Evolutionary conservation across 306 rosid genomes (phyloP).

Genomic region (Lotus japonicus): DNA sequence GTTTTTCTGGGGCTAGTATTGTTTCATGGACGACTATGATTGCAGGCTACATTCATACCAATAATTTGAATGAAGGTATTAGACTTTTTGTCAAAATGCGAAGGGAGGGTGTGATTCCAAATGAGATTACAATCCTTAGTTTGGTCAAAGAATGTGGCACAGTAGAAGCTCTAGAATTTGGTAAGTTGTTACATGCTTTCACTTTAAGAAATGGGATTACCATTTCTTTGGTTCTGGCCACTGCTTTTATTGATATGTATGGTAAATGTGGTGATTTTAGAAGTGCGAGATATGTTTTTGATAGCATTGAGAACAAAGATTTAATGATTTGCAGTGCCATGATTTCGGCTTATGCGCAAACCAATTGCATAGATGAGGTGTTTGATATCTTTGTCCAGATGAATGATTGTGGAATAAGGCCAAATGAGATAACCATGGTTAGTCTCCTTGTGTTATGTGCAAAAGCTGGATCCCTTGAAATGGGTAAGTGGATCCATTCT

Average conservation of each 20-base stretch:
- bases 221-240: constrained; percentile 38
- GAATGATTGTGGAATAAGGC: constrained; percentile 36
- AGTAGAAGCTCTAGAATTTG: constrained; percentile 33
- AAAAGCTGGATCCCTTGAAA: constrained; percentile 54
- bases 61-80: constrained; percentile 27
- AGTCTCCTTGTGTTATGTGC: constrained; percentile 46
- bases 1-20: constrained; percentile 27
- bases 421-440: constrained; percentile 51
- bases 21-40: constrained; percentile 55
- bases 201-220: constrained; percentile 39
- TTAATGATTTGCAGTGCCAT: constrained; percentile 55
- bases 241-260: no score
- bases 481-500: constrained; percentile 66
- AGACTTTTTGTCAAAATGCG: constrained; percentile 37
- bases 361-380: constrained; percentile 33
- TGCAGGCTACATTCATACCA: constrained; percentile 34
- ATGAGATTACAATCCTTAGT: constrained; percentile 54
- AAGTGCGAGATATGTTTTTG: constrained; percentile 45
- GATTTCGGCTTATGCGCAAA: constrained; percentile 50
- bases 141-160: constrained; percentile 47
- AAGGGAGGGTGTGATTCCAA: constrained; percentile 36
- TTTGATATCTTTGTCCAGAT: constrained; percentile 35
- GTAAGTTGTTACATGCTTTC: constrained; percentile 51
- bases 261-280: constrained; percentile 21
- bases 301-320: constrained; percentile 32